Percentiles rank a stretch among this genome's conserved stretches.
Conservation (phyloP, 306 rosid species). For the Abrus precatorius region DNA sequence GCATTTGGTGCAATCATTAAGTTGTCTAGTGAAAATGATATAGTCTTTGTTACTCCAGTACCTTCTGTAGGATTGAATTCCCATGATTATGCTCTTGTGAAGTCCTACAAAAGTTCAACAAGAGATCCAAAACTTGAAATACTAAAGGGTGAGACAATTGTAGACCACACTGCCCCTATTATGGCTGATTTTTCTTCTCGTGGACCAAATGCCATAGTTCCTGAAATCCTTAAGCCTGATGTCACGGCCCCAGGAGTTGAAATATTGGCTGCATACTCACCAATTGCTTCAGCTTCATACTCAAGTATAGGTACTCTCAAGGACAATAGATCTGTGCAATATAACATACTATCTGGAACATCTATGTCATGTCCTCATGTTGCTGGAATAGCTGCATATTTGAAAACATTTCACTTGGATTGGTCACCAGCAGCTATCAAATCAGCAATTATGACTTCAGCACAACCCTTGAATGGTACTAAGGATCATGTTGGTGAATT, state of each 20-base stretch:
- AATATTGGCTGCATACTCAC: conserved; percentile 19
- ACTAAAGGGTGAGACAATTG: background rate
- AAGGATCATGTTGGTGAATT: background rate
- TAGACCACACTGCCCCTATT: background rate
- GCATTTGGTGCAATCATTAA: background rate
- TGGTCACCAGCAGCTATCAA: background rate
- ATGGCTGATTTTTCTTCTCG: conserved; percentile 14
- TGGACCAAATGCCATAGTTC: background rate
- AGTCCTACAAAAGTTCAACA: background rate
- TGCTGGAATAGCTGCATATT: conserved; percentile 14
- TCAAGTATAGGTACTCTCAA: background rate
- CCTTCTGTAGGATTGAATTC: too few relatives aligned
- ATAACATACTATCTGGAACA: background rate
- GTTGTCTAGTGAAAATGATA: too few relatives aligned
- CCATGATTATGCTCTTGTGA: too few relatives aligned
- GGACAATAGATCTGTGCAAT: background rate
- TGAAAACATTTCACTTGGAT: conserved; percentile 17
- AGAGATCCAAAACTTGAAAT: background rate
- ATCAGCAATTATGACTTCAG: conserved; percentile 4
- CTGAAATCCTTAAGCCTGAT: conserved; percentile 35
- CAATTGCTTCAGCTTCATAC: background rate
- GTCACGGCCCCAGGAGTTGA: conserved; percentile 32
- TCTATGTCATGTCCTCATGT: conserved; percentile 35
- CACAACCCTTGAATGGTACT: background rate
- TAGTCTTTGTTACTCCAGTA: too few relatives aligned